Evolutionary conservation across 805 yeast genomes (phyloP).

Genomic region (Wickerhamomyces chaumierensis): DNA sequence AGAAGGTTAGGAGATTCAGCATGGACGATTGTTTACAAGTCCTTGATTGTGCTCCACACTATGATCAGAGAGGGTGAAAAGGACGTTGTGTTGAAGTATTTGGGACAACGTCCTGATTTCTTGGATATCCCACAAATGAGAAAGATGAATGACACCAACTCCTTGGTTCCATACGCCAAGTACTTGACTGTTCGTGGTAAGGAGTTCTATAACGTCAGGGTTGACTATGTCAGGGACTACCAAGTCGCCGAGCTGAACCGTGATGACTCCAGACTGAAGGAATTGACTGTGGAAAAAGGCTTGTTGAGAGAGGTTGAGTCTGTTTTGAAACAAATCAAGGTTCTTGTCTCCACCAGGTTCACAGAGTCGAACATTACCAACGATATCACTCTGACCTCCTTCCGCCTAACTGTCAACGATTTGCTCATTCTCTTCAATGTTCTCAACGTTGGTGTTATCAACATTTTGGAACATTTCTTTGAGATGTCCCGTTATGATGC

Average conservation of each 20-base stretch:
- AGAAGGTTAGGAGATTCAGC: conserved; percentile 64
- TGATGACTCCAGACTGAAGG: conserved; percentile 50
- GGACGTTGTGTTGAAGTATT: conserved; percentile 57
- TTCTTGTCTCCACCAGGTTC: conserved; percentile 63
- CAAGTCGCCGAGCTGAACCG: conserved; percentile 30
- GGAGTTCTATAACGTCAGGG: conserved; percentile 51
- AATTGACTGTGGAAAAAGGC: conserved; percentile 63
- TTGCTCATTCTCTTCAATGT: conserved; percentile 78
- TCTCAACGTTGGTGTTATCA: conserved; percentile 91
- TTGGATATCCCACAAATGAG: conserved; percentile 32
- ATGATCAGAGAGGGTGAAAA: conserved; percentile 88
- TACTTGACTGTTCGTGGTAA: conserved; percentile 60
- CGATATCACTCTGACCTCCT: conserved; percentile 75
- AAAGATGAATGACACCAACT: conserved; percentile 35
- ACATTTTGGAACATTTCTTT: conserved; percentile 85
- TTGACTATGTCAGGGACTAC: conserved; percentile 74
- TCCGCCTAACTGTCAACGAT: conserved; percentile 84
- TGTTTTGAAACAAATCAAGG: conserved; percentile 71
- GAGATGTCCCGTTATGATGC: conserved; percentile 86
- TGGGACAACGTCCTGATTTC: conserved; percentile 37
- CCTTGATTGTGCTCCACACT: conserved; percentile 75
- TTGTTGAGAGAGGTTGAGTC: conserved; percentile 76
- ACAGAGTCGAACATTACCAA: conserved; percentile 73
- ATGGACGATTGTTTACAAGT: conserved; percentile 86
- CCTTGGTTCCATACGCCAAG: conserved; percentile 54